Evolutionary conservation across 805 yeast species (phyloP).

Genomic region (Teunomyces pallodes): DNA sequence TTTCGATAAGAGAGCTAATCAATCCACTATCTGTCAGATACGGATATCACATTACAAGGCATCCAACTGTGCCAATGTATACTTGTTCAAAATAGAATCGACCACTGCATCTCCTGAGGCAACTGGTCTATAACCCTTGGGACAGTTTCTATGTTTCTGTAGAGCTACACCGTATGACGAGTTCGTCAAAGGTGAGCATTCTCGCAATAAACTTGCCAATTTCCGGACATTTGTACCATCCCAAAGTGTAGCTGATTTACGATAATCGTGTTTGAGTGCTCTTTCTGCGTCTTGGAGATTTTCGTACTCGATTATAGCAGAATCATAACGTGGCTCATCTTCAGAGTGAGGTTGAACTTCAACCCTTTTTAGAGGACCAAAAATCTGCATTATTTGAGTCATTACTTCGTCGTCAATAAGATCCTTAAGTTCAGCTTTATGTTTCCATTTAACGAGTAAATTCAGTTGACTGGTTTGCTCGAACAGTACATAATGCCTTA

Average conservation of each 20-base stretch:
- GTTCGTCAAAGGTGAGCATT: slow-evolving; percentile 14
- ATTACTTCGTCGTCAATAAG: slow-evolving; percentile 32
- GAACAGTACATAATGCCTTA: slow-evolving; percentile 2
- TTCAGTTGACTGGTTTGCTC: slow-evolving; percentile 2
- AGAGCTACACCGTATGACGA: background rate
- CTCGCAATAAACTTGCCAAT: slow-evolving; percentile 46
- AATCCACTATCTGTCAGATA: slow-evolving; percentile 3
- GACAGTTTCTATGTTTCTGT: background rate
- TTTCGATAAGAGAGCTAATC: background rate
- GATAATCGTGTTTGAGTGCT: slow-evolving; percentile 44
- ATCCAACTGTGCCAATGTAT: slow-evolving; percentile 2
- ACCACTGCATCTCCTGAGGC: background rate
- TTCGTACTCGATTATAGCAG: slow-evolving; percentile 35
- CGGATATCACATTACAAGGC: slow-evolving; percentile 1
- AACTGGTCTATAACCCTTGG: background rate
- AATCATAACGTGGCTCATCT: slow-evolving; percentile 28
- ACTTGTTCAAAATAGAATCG: slow-evolving; percentile 4
- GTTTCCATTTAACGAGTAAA: slow-evolving; percentile 46
- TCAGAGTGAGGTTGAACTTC: slow-evolving; percentile 5
- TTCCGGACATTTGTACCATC: slow-evolving; percentile 43
- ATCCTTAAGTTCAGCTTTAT: slow-evolving; percentile 32
- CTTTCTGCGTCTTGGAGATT: slow-evolving; percentile 22
- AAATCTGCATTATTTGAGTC: slow-evolving; percentile 40
- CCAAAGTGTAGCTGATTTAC: slow-evolving; percentile 43
- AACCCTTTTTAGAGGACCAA: slow-evolving; percentile 35